Percentiles rank a stretch among this genome's conserved stretches.
Conservation (phyloP, 306 rosid genomes). For the Herpetospermum pedunculosum region DNA sequence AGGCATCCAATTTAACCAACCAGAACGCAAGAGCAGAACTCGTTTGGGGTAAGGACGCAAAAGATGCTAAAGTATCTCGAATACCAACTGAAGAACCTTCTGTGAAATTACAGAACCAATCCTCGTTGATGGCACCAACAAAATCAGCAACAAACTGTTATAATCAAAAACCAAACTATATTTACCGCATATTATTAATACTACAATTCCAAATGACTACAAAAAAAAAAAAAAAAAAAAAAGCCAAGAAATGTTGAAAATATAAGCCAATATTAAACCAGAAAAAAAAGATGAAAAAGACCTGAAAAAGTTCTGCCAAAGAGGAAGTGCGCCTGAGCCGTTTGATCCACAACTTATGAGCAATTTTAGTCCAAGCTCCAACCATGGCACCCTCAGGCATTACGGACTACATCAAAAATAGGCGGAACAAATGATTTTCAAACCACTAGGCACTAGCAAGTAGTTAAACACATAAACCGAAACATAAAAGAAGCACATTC, state of each 20-base stretch:
- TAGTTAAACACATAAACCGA: background rate
- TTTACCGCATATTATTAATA: background rate
- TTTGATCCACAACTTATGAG: conserved; percentile 90
- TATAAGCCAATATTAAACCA: background rate
- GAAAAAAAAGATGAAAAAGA: background rate
- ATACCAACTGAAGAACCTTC: conserved; percentile 25
- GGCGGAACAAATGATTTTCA: conserved; percentile 8
- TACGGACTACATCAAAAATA: conserved; percentile 44
- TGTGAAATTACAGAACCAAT: conserved; percentile 41
- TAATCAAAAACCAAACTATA: background rate
- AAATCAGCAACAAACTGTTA: conserved; percentile 79
- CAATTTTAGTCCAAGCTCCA: conserved; percentile 98
- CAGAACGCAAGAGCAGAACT: conserved; percentile 87
- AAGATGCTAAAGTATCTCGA: conserved; percentile 49
- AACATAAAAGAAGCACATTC: background rate
- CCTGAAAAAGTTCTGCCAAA: conserved; percentile 74
- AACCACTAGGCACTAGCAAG: background rate
- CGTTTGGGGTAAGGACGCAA: conserved; percentile 67
- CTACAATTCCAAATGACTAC: background rate
- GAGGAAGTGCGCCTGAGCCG: conserved; percentile 89
- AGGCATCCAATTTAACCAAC: conserved; percentile 76
- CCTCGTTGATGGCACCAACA: conserved; percentile 69
- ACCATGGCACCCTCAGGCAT: conserved; percentile 82
- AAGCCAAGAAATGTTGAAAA: background rate
- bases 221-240: background rate